These are phyloP conservation scores for Lachnellula arida DNA, from an alignment of 2,329 filamentous ascomycete genomes.

Conservation along the genomic window DNA sequence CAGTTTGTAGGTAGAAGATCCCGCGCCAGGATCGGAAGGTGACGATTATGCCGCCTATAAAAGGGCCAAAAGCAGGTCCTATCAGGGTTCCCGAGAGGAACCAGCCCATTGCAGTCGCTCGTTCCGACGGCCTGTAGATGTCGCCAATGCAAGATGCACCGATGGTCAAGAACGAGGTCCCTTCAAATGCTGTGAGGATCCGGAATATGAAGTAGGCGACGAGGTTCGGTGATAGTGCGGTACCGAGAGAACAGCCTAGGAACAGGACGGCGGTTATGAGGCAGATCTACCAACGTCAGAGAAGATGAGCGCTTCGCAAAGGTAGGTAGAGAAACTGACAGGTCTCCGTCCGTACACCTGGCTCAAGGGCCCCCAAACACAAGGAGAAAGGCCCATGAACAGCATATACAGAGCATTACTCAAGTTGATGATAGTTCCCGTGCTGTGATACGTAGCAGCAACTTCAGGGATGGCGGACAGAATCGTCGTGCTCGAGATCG, in stretches of 20 bases:
- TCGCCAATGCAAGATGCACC: conserved; percentile 67
- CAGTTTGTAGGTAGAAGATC: conserved; percentile 75
- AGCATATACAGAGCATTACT: conserved; percentile 72
- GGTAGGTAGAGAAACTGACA: conserved; percentile 36
- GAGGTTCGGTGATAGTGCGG: conserved; percentile 67
- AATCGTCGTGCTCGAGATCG: conserved; percentile 69
- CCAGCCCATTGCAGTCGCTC: conserved; percentile 70
- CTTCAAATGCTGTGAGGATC: conserved; percentile 69
- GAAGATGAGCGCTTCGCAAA: background rate
- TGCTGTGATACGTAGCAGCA: conserved; percentile 58
- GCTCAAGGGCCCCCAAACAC: conserved; percentile 69
- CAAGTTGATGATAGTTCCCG: conserved; percentile 64
- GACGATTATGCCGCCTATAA: conserved; percentile 71
- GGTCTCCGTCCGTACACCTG: conserved; percentile 57
- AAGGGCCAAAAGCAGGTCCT: conserved; percentile 65
- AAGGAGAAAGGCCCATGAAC: conserved; percentile 66
- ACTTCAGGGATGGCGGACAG: conserved; percentile 72
- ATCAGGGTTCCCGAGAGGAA: conserved; percentile 68
- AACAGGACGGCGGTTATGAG: conserved; percentile 59
- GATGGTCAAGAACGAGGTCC: conserved; percentile 68
- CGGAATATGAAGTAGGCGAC: conserved; percentile 70
- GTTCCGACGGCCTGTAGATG: conserved; percentile 60
- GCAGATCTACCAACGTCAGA: conserved; percentile 43
- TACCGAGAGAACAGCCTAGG: conserved; percentile 64
- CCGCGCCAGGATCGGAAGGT: conserved; percentile 68